phyloP scores from a whole-genome alignment of 352 stramenopile species.

The Pythium rhizo-oryzae region DNA sequence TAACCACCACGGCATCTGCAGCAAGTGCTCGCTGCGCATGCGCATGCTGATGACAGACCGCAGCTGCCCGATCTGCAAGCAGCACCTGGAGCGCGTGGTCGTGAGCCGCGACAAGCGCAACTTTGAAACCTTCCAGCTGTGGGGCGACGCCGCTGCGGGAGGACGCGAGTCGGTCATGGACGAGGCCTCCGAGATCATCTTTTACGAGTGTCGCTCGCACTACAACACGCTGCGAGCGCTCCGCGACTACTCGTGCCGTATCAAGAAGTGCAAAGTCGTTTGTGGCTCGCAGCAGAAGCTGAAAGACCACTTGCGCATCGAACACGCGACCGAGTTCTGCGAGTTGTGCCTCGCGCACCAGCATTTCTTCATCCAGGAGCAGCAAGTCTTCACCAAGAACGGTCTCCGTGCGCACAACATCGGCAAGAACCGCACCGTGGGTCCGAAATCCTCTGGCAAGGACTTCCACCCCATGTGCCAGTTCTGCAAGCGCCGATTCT shows the following conservation, averaged over 20 bases:
- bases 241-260: constrained; percentile 61
- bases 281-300: constrained; percentile 58
- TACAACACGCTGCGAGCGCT: constrained; percentile 60
- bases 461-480: constrained; percentile 89
- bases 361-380: constrained; percentile 83
- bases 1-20: constrained; percentile 83
- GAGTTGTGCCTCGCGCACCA: constrained; percentile 76
- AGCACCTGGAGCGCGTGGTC: constrained; percentile 63
- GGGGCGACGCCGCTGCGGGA: constrained; percentile 57
- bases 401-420: constrained; percentile 71
- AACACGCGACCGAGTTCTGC: constrained; percentile 76
- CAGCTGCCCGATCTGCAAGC: constrained; percentile 84
- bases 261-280: constrained; percentile 61
- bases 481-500: constrained; percentile 88
- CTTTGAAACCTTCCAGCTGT: constrained; percentile 79
- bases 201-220: constrained; percentile 65
- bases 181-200: constrained; percentile 80
- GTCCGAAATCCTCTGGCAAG: constrained; percentile 59
- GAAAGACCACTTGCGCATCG: constrained; percentile 68
- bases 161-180: constrained; percentile 68
- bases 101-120: constrained; percentile 44
- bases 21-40: constrained; percentile 84
- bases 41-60: constrained; percentile 77
- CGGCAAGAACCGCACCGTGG: constrained; percentile 43
- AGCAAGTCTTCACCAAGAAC: constrained; percentile 76